These are phyloP conservation scores for Penicillium nucicola DNA, from an alignment of 495 filamentous ascomycete species.

Conservation along the genomic window DNA sequence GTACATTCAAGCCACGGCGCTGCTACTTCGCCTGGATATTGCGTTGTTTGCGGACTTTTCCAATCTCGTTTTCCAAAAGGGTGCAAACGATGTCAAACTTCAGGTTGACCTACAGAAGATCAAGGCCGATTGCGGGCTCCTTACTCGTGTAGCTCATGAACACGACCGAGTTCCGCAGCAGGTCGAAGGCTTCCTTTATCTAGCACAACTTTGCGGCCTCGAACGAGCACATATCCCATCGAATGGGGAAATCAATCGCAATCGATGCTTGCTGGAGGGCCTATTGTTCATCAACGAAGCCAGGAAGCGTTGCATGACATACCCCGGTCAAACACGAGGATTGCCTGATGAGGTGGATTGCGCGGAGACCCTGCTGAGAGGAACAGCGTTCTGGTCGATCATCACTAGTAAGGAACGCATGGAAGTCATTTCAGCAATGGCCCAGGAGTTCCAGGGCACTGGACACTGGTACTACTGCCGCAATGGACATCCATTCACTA, in stretches of 20 bases:
- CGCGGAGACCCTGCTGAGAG: constrained; percentile 29
- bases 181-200: constrained; percentile 32
- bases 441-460: constrained; percentile 46
- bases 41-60: constrained; percentile 46
- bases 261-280: not conserved
- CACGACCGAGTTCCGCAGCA: constrained; percentile 15
- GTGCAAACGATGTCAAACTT: not conserved
- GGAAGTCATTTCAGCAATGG: constrained; percentile 51
- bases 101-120: constrained; percentile 36
- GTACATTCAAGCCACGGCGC: constrained; percentile 43
- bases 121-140: constrained; percentile 24
- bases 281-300: constrained; percentile 20
- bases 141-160: constrained; percentile 8
- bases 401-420: constrained; percentile 47
- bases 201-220: constrained; percentile 34
- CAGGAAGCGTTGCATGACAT: constrained; percentile 17
- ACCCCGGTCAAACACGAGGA: constrained; percentile 25
- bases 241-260: not conserved
- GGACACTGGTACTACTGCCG: constrained; percentile 69
- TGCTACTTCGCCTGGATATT: constrained; percentile 55
- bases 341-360: constrained; percentile 26
- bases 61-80: constrained; percentile 33
- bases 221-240: constrained; percentile 17
- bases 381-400: constrained; percentile 37
- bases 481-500: constrained; percentile 69